Evolutionary conservation across 2,329 filamentous ascomycete species (phyloP).

Genomic region (Kalmusia sp.): DNA sequence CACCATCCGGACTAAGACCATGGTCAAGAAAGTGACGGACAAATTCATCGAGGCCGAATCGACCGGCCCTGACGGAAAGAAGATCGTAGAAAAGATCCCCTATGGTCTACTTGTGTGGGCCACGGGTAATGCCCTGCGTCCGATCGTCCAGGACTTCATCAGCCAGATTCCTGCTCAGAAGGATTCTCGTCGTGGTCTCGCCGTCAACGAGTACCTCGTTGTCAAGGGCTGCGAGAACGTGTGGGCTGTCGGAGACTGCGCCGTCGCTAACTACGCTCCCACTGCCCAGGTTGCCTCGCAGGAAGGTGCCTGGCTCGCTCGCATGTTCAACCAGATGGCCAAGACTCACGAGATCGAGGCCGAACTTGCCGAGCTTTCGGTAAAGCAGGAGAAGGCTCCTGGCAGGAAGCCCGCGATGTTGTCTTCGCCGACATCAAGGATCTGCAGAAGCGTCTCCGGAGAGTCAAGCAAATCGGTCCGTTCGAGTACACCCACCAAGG

Average conservation of each 20-base stretch:
- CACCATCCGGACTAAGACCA: conserved; percentile 96
- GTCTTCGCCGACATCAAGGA: conserved; percentile 80
- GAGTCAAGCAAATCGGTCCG: conserved; percentile 93
- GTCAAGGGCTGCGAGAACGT: conserved; percentile 97
- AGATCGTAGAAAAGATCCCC: conserved; percentile 80
- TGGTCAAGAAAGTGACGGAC: conserved; percentile 96
- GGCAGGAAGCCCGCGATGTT: conserved; percentile 65
- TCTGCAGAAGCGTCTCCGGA: conserved; percentile 83
- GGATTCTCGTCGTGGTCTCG: conserved; percentile 90
- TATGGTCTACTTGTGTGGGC: conserved; percentile 98
- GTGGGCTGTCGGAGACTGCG: conserved; percentile 98
- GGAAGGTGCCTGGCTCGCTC: conserved; percentile 92
- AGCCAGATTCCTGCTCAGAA: conserved; percentile 90
- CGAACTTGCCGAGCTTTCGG: conserved; percentile 74
- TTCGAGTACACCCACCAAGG: conserved; percentile 99
- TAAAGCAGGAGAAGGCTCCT: conserved; percentile 68
- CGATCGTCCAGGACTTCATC: conserved; percentile 91
- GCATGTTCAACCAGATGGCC: conserved; percentile 98
- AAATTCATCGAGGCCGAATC: conserved; percentile 91
- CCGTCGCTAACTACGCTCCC: conserved; percentile 95
- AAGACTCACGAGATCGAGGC: conserved; percentile 85
- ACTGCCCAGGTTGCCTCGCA: conserved; percentile 96
- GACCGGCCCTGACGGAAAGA: conserved; percentile 81
- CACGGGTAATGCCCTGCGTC: conserved; percentile 92
- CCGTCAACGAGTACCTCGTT: conserved; percentile 98